Base-by-base conservation (phyloP, 345 rosid genomes). In the Anastatica hierochuntica region DNA sequence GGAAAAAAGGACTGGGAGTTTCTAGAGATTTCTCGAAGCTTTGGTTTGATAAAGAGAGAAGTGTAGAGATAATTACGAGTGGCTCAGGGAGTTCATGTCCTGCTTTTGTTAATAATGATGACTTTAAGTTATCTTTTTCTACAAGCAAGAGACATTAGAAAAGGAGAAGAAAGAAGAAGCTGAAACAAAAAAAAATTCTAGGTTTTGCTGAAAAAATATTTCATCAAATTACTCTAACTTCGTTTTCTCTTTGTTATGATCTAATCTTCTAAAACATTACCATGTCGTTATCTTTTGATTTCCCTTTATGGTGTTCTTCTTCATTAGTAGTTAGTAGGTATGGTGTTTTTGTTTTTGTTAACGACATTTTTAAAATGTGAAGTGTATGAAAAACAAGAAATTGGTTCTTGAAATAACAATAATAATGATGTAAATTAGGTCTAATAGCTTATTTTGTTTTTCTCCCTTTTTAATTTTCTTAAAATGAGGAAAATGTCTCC, bases 51-150 rank as follows among this genome's bases (percentile, higher is more conserved):
- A 85, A 82, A 72, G 88, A 80, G 11, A 76, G 69, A 64, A 71
- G 63, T 39, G 79, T 77, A 37, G 90, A 82, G 15, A 49, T 57
- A 38, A 76, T 78, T 23, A n/a, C n/a, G n/a, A 85, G 81, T 65
- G 78, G 95, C 69, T 77, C 84, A 0, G 95, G 84, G 46, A 78
- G 87, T 48, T 83, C 95, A 24, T 81, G 88, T 58, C 88, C 82
- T 2, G 80, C 88, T 33, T 89, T 94, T 16, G 56, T 70, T 17
- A 84, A n/a, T n/a, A n/a, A 79, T 1, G 90, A 74, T 31, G 94
- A 86, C 42, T 79, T 72, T 2, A 84, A 82, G 33, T 85, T 84
- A n/a, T 82, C 87, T 35, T 85, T 84, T 11, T 80, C 96, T 9
- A 79, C 82, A 62, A 68, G 43, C n/a, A 68, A 62, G 44, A 82